Evolutionary conservation across 345 rosid genomes (phyloP), one percentile per base, ranked within the genome.

Genomic region (Raphanus sativus): DNA sequence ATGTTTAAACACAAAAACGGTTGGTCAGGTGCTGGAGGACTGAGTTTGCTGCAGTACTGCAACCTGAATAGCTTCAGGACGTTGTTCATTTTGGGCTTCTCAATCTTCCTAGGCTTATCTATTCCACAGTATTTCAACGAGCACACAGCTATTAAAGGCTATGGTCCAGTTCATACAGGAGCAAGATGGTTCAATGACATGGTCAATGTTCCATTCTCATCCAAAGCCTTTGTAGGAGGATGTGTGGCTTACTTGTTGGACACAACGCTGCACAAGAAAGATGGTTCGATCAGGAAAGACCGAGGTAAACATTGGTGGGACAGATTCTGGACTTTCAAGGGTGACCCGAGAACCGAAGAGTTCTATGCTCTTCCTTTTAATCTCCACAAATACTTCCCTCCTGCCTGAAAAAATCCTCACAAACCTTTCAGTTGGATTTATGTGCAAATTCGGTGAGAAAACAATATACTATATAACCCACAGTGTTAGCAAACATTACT

Each of bases 241-340:
- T 63, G 78, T 11, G 70, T 91, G 74, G 98, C 98, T 10, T 89
- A 76, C 73, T 89, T 95, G 81, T 88, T 92, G 11, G 98, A 92
- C 83, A 89, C 80, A 52, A 92, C 98, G 1, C 75, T 95, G 76
- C 88, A 85, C 75, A 80, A 73, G 68, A 90, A 74, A 78, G 90
- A 85, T 33, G 67, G 74, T 56, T 36, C 77, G 8, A 75, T 87
- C 55, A 87, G 89, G 88, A 95, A 92, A 82, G 99, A 95, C 84
- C 30, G 98, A 67, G 99, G 99, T 28, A 89, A 83, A 82, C 94
- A 91, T 74, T 95, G 99, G 99, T 92, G 99, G 99, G 93, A 86
- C 78, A 95, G 54, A 56, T 95, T 89, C 92, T 66, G 81, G 83
- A 76, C 88, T 8, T 95, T 80, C 89, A 75, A 89, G 75, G 83